Evolutionary conservation across 2,329 filamentous ascomycete species (phyloP).

Genomic region (Colletotrichum phormii): DNA sequence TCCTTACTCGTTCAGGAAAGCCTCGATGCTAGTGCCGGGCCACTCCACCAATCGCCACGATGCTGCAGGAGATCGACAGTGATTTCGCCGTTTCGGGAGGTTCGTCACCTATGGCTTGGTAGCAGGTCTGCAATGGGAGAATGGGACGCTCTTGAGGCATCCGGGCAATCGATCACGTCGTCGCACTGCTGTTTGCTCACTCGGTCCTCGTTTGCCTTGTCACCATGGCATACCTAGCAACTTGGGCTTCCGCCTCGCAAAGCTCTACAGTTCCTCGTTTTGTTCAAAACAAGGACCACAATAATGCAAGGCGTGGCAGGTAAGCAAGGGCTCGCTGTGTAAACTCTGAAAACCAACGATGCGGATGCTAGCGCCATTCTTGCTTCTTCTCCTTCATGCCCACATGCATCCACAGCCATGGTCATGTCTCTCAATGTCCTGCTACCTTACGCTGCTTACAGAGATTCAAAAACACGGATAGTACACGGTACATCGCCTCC

Average conservation of each 20-base stretch:
- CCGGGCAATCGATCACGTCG: neutral
- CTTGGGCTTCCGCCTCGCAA: neutral
- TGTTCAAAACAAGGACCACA: neutral
- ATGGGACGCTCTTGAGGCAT: neutral
- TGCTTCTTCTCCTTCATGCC: constrained; percentile 2
- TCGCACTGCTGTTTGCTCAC: neutral
- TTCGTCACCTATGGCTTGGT: neutral
- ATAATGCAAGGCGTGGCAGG: neutral
- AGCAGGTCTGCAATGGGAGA: neutral
- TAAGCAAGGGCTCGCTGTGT: neutral
- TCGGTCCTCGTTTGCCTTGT: neutral
- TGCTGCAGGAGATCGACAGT: constrained; percentile 20
- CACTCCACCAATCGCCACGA: constrained; percentile 13
- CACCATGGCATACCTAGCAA: neutral
- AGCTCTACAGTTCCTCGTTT: neutral
- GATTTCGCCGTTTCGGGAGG: constrained; percentile 5
- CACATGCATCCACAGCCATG: constrained; percentile 12
- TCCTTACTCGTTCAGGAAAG: constrained; percentile 19
- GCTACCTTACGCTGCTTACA: neutral
- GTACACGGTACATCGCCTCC: constrained; percentile 17
- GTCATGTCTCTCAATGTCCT: constrained; percentile 26
- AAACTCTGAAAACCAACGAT: neutral
- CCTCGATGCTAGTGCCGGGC: constrained; percentile 28
- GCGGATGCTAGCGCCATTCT: constrained; percentile 4
- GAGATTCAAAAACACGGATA: neutral